These are phyloP conservation scores for Cylindrotheca fusiformis DNA, from an alignment of 108 stramenopile genomes.

Conservation along the genomic window DNA sequence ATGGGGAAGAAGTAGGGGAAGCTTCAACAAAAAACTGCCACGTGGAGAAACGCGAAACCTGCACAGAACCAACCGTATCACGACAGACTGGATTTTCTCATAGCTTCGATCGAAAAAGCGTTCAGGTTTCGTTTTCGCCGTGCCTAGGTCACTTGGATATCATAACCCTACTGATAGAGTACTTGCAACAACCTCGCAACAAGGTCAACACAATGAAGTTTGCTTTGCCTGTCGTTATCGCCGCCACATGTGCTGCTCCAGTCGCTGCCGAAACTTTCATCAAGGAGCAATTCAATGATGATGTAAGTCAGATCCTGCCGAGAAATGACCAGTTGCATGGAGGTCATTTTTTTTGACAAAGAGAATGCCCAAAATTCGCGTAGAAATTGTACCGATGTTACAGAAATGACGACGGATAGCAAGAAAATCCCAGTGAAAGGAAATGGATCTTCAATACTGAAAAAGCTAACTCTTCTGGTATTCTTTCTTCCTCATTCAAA, in stretches of 20 bases:
- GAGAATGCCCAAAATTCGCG: neutral
- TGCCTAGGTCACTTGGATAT: too few relatives aligned
- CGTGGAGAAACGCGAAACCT: too few relatives aligned
- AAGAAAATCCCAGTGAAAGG: too few relatives aligned
- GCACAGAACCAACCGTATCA: too few relatives aligned
- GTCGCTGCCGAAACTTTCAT: conserved; percentile 66
- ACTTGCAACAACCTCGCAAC: too few relatives aligned
- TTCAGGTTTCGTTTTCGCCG: too few relatives aligned
- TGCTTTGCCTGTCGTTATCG: conserved; percentile 44
- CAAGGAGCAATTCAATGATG: conserved; percentile 90
- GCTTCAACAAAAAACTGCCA: neutral
- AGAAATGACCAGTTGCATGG: conserved; percentile 1
- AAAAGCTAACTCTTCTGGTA: too few relatives aligned
- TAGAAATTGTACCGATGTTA: neutral
- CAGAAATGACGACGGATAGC: neutral
- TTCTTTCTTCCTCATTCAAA: too few relatives aligned
- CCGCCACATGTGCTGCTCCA: conserved; percentile 44
- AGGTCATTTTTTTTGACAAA: neutral
- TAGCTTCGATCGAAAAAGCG: neutral
- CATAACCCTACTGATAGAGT: too few relatives aligned
- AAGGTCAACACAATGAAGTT: conserved; percentile 84
- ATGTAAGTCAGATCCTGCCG: conserved; percentile 45
- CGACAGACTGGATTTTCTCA: neutral
- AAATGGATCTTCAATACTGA: too few relatives aligned
- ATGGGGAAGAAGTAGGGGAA: neutral